Percentiles rank a stretch among this genome's conserved stretches.
phyloP scores from a whole-genome alignment of 257 asterid species.

The Paulownia fortunei region DNA sequence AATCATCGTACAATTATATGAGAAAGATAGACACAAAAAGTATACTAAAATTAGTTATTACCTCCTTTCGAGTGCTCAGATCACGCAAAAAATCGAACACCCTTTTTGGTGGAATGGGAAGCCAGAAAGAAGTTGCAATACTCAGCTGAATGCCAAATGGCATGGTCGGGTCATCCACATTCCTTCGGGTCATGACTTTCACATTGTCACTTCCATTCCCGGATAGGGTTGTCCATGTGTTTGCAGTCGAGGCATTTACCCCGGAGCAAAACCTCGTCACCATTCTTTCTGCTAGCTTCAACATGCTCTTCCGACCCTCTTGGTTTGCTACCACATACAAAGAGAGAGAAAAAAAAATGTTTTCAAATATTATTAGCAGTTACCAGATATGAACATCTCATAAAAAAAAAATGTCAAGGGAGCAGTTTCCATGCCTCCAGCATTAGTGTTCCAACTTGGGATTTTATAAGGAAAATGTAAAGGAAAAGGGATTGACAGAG shows the following conservation, averaged over 20 bases:
- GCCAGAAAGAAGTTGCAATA: conserved; percentile 55
- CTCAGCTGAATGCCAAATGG: conserved; percentile 43
- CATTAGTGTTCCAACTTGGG: too few species aligned
- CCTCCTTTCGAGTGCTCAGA: conserved; percentile 37
- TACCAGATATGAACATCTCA: background rate
- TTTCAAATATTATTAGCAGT: background rate
- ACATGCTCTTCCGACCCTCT: conserved; percentile 33
- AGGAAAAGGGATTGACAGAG: too few species aligned
- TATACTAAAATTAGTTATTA: conserved; percentile 21
- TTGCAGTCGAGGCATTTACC: conserved; percentile 35
- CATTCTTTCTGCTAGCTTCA: conserved; percentile 51
- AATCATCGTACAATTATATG: background rate
- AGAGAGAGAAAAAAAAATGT: background rate
- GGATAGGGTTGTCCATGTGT: conserved; percentile 48
- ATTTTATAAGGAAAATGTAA: too few species aligned
- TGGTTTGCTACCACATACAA: background rate
- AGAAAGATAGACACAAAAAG: too few species aligned
- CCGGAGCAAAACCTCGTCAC: conserved; percentile 39
- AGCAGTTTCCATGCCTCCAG: too few species aligned
- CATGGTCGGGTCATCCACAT: conserved; percentile 39
- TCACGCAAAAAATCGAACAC: conserved; percentile 45
- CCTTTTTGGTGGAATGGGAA: conserved; percentile 42
- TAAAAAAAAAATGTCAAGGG: too few species aligned
- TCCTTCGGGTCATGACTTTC: conserved; percentile 44
- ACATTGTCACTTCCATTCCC: conserved; percentile 36